Evolutionary conservation across 169 alveolate genomes (phyloP).

Genomic region (Plasmodium berghei): DNA sequence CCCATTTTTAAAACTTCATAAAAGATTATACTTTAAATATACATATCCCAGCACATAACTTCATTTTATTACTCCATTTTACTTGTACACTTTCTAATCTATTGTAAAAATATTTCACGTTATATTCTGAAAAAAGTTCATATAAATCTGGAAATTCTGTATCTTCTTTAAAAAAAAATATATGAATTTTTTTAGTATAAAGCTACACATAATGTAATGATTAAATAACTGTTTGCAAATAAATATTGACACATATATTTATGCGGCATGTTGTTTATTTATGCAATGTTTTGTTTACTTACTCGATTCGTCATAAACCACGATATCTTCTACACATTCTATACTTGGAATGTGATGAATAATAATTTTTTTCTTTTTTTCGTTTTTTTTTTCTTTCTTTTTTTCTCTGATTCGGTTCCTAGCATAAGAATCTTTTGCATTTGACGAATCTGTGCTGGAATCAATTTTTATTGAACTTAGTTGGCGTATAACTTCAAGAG

Average conservation of each 20-base stretch:
- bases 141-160: slow-evolving; percentile 86
- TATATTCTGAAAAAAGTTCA: slow-evolving; percentile 86
- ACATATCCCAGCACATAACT: slow-evolving; percentile 94
- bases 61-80: slow-evolving; percentile 94
- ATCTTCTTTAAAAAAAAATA: slow-evolving; percentile 18
- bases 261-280: too few species aligned
- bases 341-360: slow-evolving; percentile 7
- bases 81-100: slow-evolving; percentile 86
- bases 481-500: slow-evolving; percentile 41
- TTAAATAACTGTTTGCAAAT: too few species aligned
- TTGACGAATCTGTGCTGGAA: slow-evolving; percentile 8
- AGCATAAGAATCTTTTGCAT: neutral
- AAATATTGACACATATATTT: too few species aligned
- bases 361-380: slow-evolving; percentile 13
- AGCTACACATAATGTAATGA: too few species aligned
- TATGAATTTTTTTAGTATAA: neutral
- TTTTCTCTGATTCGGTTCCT: neutral
- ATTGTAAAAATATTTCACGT: slow-evolving; percentile 87
- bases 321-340: slow-evolving; percentile 65
- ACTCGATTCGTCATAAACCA: slow-evolving; percentile 63
- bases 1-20: neutral
- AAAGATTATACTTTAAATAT: slow-evolving; percentile 72
- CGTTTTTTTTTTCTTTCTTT: slow-evolving; percentile 30
- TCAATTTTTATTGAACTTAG: slow-evolving; percentile 52
- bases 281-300: neutral